Percentiles rank a stretch among this genome's conserved stretches.
phyloP scores from a whole-genome alignment of 208 protist genomes.

The Leishmania tarentolae region DNA sequence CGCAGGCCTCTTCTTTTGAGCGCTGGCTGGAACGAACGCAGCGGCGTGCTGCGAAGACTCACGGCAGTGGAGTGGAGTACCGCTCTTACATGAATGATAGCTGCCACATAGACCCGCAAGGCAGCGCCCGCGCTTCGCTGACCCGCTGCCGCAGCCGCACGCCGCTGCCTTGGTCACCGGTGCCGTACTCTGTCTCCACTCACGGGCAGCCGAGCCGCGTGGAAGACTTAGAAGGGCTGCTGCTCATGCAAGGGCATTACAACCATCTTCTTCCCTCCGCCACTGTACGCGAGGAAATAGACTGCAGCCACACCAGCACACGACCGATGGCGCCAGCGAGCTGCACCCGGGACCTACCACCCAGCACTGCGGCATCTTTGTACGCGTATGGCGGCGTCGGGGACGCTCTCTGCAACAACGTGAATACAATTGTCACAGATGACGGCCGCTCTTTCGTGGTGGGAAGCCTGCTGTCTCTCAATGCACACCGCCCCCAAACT shows the following conservation, averaged over 20 bases:
- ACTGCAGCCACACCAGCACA: neutral
- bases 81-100: neutral
- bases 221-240: slow-evolving; percentile 20
- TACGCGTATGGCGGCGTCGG: neutral
- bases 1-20: slow-evolving; percentile 6
- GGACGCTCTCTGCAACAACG: neutral
- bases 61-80: neutral
- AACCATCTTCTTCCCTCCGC: neutral
- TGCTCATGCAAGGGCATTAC: slow-evolving; percentile 14
- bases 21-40: slow-evolving; percentile 17
- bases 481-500: neutral
- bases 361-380: neutral
- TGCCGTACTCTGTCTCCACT: neutral
- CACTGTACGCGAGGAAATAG: too few species aligned
- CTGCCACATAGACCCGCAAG: neutral
- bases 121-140: too few species aligned
- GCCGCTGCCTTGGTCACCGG: neutral
- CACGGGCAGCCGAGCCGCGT: neutral
- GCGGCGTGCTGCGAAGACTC: neutral
- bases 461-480: neutral
- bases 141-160: slow-evolving; percentile 1
- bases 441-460: neutral
- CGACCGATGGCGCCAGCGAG: neutral
- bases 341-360: neutral
- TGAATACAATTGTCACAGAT: neutral